These are phyloP conservation scores for Murraya paniculata DNA, from an alignment of 345 rosid genomes.

Conservation along the genomic window DNA sequence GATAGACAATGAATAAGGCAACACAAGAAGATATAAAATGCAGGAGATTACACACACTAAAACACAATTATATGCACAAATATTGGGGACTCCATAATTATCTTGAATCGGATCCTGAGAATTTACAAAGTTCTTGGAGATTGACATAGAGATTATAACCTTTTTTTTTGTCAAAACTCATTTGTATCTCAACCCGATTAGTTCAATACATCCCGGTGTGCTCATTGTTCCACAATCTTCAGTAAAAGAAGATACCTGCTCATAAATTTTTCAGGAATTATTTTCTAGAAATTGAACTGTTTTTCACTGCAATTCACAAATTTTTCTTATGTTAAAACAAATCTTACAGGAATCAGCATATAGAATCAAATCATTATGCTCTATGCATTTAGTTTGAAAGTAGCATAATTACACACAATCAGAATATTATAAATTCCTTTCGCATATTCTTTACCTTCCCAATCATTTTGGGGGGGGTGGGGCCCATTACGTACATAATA, in stretches of 20 bases:
- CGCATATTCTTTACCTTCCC: not conserved
- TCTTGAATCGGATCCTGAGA: too few species aligned
- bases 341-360: not conserved
- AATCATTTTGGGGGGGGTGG: not conserved
- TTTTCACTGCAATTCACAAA: not conserved
- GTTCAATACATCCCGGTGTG: not conserved
- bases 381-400: not conserved
- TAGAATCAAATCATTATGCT: not conserved
- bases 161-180: not conserved
- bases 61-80: too few species aligned
- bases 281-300: not conserved
- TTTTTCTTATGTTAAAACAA: not conserved
- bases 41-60: too few species aligned
- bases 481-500: not conserved
- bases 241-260: not conserved
- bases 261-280: not conserved
- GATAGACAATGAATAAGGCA: too few species aligned
- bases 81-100: too few species aligned
- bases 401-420: conserved; percentile 1
- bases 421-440: not conserved
- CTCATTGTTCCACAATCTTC: not conserved
- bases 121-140: too few species aligned
- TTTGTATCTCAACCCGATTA: not conserved
- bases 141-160: too few species aligned
- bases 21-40: too few species aligned